Evolutionary conservation across 805 yeast species (phyloP), one percentile per base, ranked within the genome.

Genomic region (Kluyveromyces dobzhanskii): DNA sequence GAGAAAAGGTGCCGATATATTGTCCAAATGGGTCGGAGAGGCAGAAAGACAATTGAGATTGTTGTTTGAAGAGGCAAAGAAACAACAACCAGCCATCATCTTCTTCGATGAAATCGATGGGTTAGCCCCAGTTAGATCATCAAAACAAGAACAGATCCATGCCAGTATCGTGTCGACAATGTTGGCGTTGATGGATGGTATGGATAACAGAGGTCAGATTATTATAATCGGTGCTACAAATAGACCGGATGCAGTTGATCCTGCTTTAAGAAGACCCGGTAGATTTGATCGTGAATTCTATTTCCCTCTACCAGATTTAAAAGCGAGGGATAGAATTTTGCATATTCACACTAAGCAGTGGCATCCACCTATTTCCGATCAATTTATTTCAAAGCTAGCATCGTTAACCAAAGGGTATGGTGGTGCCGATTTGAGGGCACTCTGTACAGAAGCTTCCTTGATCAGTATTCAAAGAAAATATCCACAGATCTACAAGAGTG

Each of bases 51-150:
- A 92, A 59, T 67, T 92, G 44, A 67, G 98, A 43, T 66, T 90
- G 31, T 64, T 92, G 41, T 92, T 92, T 58, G 97, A 92, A 63
- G 97, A 92, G 61, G 98, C 98, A 1, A 83, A 82, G 51, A 86
- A 85, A 47, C 88, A 87, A 50, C 98, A 92, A 62, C 98, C 98
- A 2, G 76, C 94, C 6, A 90, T 92, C 41, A 92, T 92, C 12
- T 92, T 92, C 60, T 92, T 92, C 56, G 98, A 92, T 65, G 98
- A 92, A 67, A 90, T 92, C 44, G 98, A 92, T 63, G 98, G 98
- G 32, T 67, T 92, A 48, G 98, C 99, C 0, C 99, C 99, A 0
- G 98, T 92, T 3, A 74, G 99, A 58, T 85, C 95, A 0, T 85
- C 97, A 0, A 90, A 90, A 47, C 99, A 92, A 62, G 99, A 92